Evolutionary conservation across 2,329 filamentous ascomycete species (phyloP).

Genomic region (Fusarium penzigii): DNA sequence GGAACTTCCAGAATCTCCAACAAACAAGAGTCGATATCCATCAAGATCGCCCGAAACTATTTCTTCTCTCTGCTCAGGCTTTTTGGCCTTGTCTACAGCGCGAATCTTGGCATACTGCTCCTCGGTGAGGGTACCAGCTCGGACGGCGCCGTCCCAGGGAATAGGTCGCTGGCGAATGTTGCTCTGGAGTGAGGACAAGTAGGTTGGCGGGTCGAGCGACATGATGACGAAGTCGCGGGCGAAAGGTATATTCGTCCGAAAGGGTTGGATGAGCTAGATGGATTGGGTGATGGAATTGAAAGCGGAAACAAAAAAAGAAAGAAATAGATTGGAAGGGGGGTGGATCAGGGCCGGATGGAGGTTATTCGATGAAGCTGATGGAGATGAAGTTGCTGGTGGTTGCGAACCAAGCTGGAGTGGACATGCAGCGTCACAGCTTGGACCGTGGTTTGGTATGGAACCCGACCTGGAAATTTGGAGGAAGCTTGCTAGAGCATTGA

Average conservation of each 20-base stretch:
- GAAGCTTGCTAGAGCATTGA: conserved; percentile 2
- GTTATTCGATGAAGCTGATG: conserved; percentile 22
- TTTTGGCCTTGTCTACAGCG: conserved; percentile 93
- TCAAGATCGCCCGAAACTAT: conserved; percentile 78
- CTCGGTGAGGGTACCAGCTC: conserved; percentile 91
- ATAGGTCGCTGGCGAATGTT: conserved; percentile 96
- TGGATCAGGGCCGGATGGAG: conserved; percentile 4
- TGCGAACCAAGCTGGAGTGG: conserved; percentile 29
- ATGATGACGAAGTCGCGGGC: conserved; percentile 51
- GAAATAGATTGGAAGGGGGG: conserved; percentile 2
- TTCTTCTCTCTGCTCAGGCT: conserved; percentile 77
- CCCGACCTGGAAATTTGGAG: conserved; percentile 15
- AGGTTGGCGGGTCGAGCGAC: conserved; percentile 90
- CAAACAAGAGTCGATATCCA: conserved; percentile 78
- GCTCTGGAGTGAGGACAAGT: conserved; percentile 83
- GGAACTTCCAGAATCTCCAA: conserved; percentile 69
- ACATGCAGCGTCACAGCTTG: conserved; percentile 24
- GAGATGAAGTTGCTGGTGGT: conserved; percentile 30
- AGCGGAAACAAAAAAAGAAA: conserved; percentile 5
- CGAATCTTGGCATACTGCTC: conserved; percentile 94
- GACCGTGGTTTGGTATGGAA: conserved; percentile 6
- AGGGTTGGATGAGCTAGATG: conserved; percentile 8
- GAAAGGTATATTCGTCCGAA: conserved; percentile 8
- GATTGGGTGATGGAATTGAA: conserved; percentile 3
- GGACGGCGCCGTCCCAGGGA: conserved; percentile 95